Evolutionary conservation across 257 asterid genomes (phyloP), one percentile per base, ranked within the genome.

Genomic region (Linderniella brevidens): DNA sequence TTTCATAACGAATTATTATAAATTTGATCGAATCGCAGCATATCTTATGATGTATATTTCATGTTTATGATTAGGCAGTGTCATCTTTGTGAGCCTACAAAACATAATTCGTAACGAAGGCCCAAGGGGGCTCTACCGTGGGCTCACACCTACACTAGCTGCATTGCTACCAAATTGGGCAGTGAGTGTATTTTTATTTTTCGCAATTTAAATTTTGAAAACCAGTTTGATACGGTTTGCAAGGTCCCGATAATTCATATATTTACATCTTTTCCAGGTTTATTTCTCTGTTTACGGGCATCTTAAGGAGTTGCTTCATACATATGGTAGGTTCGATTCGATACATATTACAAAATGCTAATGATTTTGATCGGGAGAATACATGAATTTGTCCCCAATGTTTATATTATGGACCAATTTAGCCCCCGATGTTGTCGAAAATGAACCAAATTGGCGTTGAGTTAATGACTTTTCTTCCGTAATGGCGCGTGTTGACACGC

Each of bases 161-260:
- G 99, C 96, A 55, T 72, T 90, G 54, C 99, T 90, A 75, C 99
- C 99, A 1, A 90, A 81, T 68, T 90, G 99, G 99, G 99, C 99
- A 48, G 99, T 90, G 67, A 77, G 93, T 69, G 54, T 57, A 58
- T 6, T 25, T 50, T 50, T 40, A 10, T 17, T 39, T 44, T 41
- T 45, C 17, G 46, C 43, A 9, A 42, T 37, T 45, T 8, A 12
- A 19, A 6, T 25, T 25, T 2, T 25, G 32, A 25, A 25, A 25
- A 25, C 4, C 32, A 25, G 6, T 6, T 25, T 6, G 32, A 25
- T 25, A 2, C 3, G 32, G 32, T 25, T 25, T 2, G 32, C 6
- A 25, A 3, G 32, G 6, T 25, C 32, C 6, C 6, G 3, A 6
- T 25, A 25, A 25, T 25, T 3, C 4, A 25, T 25, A 25, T 25